These are phyloP conservation scores for Podila clonocystis DNA, from an alignment of 192 early-diverging fungal genomes.

Conservation along the genomic window DNA sequence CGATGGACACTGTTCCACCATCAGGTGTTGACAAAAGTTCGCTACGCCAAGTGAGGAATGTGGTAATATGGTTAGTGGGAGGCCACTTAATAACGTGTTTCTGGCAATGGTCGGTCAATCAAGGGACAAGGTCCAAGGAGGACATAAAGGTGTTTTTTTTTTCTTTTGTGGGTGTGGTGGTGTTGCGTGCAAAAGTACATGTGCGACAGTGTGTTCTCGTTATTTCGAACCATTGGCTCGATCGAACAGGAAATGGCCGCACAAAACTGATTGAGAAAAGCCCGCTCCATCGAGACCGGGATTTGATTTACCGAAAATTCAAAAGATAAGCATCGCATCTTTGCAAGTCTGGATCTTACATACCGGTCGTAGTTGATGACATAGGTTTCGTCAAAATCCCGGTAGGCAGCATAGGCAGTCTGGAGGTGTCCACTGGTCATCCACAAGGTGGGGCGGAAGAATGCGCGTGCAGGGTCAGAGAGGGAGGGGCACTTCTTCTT, in stretches of 20 bases:
- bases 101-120: too few relatives aligned
- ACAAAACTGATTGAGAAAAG: not conserved
- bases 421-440: conserved; percentile 84
- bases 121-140: too few relatives aligned
- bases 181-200: too few relatives aligned
- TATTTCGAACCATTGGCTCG: conserved; percentile 22
- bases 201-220: too few relatives aligned
- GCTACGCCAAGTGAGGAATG: conserved; percentile 34
- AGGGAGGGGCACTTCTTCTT: conserved; percentile 40
- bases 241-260: conserved; percentile 7
- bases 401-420: conserved; percentile 73
- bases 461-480: conserved; percentile 10
- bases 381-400: conserved; percentile 39
- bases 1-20: conserved; percentile 87
- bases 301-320: not conserved
- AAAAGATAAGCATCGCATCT: not conserved
- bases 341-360: not conserved
- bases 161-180: not conserved
- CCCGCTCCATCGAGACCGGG: not conserved
- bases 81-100: not conserved
- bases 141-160: too few relatives aligned
- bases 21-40: conserved; percentile 75
- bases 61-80: not conserved
- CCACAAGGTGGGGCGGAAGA: conserved; percentile 68
- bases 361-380: conserved; percentile 74